Evolutionary conservation across 1,284 basidiomycete species (phyloP), one percentile per base, ranked within the genome.

Genomic region (Ceratobasidium sp.): DNA sequence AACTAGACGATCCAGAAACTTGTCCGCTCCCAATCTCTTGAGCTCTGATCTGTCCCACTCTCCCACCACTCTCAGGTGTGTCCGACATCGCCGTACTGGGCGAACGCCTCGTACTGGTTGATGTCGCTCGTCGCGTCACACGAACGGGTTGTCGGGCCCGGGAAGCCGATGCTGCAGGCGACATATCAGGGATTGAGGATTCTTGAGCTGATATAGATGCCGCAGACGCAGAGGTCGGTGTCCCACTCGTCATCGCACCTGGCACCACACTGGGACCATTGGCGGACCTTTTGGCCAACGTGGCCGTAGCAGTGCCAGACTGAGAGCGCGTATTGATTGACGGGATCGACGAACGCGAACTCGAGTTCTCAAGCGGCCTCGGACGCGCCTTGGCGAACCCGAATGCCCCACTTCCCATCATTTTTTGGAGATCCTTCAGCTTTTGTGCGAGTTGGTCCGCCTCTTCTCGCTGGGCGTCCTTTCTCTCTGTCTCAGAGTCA

Each of bases 1-100:
- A 92, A 79, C 92, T 93, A 2, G 91, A 92, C 0, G 91, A 86
- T 59, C 87, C 86, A 12, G 89, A 91, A 1, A 85, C 88, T 28
- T 89, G 85, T 73, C 84, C 88, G 76, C 90, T 92, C 45, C 85
- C 85, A 50, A 85, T 85, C 73, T 90, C 87, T 74, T 86, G 87
- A 4, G 76, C 76, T 39, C 74, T 75, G 26, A 76, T 72, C 30
- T 73, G 43, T 16, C 61, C 58, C 12, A 78, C 77, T 53, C 57
- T 34, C 36, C 73, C 58, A 23, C 52, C 78, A 80, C 43, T n/a
- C 18, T 74, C 79, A 26, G 62, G 65, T 55, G 73, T 59, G 34
- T 72, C 67, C 50, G 76, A 62, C 43, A 61, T 45, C n/a, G 43
- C 34, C 86, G 43, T 45, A 18, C 77, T 89, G 87, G 72, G 81